phyloP scores from a whole-genome alignment of 2,329 filamentous ascomycete species.

The Ceratocystis colombiana region DNA sequence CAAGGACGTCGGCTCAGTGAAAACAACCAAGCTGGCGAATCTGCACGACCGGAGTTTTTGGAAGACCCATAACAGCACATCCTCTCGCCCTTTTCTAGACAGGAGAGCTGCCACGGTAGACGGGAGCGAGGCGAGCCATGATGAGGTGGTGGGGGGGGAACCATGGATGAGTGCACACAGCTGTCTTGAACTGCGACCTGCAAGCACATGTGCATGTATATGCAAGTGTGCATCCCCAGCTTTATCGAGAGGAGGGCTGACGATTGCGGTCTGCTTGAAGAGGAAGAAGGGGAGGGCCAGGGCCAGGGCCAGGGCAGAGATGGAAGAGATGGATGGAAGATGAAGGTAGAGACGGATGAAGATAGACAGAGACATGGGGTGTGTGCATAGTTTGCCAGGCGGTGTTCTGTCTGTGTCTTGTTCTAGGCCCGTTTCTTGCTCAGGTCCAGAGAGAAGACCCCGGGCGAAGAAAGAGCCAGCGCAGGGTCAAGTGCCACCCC shows the following conservation, averaged over 20 bases:
- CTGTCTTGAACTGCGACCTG: not conserved
- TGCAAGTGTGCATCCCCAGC: not conserved
- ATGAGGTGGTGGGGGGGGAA: too few relatives aligned
- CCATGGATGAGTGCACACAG: too few relatives aligned
- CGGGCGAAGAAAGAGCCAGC: not conserved
- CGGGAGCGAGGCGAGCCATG: too few relatives aligned
- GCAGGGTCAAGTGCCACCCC: not conserved
- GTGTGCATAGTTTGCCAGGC: not conserved
- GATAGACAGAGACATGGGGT: not conserved
- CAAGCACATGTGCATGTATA: not conserved
- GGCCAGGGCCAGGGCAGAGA: not conserved
- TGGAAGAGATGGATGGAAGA: not conserved
- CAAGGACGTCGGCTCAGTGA: not conserved
- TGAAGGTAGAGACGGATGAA: not conserved
- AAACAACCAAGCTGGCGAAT: not conserved
- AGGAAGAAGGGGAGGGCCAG: not conserved
- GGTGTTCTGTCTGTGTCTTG: not conserved
- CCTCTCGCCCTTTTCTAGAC: too few relatives aligned
- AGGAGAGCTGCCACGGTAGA: too few relatives aligned
- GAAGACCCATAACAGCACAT: too few relatives aligned
- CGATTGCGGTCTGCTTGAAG: not conserved
- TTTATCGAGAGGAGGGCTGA: constrained; percentile 4
- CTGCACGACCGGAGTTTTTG: too few relatives aligned
- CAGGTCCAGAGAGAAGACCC: not conserved
- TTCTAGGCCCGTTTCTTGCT: not conserved